Conservation (phyloP, 495 filamentous ascomycete species). For the Penicillium ucsense region DNA sequence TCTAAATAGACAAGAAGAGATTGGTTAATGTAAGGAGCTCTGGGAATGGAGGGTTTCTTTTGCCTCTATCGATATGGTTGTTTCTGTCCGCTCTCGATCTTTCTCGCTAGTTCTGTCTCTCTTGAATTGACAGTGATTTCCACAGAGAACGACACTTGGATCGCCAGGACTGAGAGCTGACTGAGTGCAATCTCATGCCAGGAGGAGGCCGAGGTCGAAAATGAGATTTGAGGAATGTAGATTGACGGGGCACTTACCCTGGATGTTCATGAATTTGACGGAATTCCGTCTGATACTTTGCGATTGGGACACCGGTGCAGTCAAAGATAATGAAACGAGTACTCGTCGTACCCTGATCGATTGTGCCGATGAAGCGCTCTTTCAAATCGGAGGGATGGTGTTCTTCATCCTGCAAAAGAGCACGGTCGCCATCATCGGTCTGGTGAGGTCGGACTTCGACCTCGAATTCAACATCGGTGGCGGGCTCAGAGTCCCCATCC, state of each 20-base stretch:
- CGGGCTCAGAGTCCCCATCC: slow-evolving; percentile 23
- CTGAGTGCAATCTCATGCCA: neutral
- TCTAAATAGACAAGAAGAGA: slow-evolving; percentile 32
- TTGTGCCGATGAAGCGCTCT: slow-evolving; percentile 54
- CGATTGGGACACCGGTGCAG: slow-evolving; percentile 64
- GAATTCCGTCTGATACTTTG: slow-evolving; percentile 87
- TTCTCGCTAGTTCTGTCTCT: no score
- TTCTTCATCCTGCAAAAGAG: slow-evolving; percentile 32
- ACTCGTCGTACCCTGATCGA: slow-evolving; percentile 91
- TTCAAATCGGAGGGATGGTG: slow-evolving; percentile 26
- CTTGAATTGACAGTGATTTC: no score
- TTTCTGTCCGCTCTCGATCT: no score
- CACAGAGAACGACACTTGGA: no score
- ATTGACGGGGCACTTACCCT: slow-evolving; percentile 45
- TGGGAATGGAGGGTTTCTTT: no score
- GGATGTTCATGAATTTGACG: slow-evolving; percentile 79
- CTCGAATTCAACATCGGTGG: slow-evolving; percentile 17
- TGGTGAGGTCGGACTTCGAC: slow-evolving; percentile 19
- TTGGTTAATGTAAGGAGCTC: slow-evolving; percentile 3
- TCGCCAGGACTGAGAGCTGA: no score
- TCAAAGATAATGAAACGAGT: slow-evolving; percentile 91
- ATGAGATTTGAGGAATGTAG: neutral
- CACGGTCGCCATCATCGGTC: slow-evolving; percentile 31
- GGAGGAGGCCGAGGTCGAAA: neutral
- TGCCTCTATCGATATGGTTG: no score